A percentile compares a stretch with the other conserved stretches of the same genome.
These are phyloP conservation scores for Alternaria gaisen DNA, from an alignment of 2,329 filamentous ascomycete species.

Conservation along the genomic window DNA sequence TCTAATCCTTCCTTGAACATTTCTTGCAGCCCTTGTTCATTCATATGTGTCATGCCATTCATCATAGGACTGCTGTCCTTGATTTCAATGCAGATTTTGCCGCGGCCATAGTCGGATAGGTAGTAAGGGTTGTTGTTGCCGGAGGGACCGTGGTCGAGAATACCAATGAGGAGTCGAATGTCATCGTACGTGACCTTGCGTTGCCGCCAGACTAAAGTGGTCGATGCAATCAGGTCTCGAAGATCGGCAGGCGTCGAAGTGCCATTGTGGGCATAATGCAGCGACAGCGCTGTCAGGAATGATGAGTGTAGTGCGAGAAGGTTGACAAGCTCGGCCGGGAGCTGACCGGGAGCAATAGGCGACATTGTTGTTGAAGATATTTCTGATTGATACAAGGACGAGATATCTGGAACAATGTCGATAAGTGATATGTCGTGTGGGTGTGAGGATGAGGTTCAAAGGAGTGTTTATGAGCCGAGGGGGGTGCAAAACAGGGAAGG, in stretches of 20 bases:
- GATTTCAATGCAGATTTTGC: slow-evolving; percentile 55
- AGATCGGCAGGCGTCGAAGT: slow-evolving; percentile 56
- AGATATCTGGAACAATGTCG: slow-evolving; percentile 32
- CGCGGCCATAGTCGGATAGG: slow-evolving; percentile 55
- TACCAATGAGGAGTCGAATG: slow-evolving; percentile 56
- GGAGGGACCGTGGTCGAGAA: slow-evolving; percentile 46
- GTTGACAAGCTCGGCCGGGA: slow-evolving; percentile 55
- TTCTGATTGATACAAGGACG: slow-evolving; percentile 30
- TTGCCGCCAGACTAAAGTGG: slow-evolving; percentile 57
- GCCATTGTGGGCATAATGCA: slow-evolving; percentile 61
- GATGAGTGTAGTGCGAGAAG: slow-evolving; percentile 57
- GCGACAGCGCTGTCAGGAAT: slow-evolving; percentile 59
- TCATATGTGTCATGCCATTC: slow-evolving; percentile 43
- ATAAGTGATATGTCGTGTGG: slow-evolving; percentile 25
- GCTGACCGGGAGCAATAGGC: slow-evolving; percentile 39
- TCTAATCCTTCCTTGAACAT: slow-evolving; percentile 61
- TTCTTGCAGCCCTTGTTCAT: slow-evolving; percentile 59
- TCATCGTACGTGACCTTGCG: slow-evolving; percentile 58
- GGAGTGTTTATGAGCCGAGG: slow-evolving; percentile 41
- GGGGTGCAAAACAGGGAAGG: slow-evolving; percentile 37
- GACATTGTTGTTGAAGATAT: slow-evolving; percentile 39
- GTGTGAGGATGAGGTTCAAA: slow-evolving; percentile 14
- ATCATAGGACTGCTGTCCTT: slow-evolving; percentile 41
- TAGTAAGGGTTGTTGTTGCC: slow-evolving; percentile 48
- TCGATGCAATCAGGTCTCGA: slow-evolving; percentile 49